These are phyloP conservation scores for Eucalyptus marginata DNA, from an alignment of 345 rosid genomes.

Conservation along the genomic window DNA sequence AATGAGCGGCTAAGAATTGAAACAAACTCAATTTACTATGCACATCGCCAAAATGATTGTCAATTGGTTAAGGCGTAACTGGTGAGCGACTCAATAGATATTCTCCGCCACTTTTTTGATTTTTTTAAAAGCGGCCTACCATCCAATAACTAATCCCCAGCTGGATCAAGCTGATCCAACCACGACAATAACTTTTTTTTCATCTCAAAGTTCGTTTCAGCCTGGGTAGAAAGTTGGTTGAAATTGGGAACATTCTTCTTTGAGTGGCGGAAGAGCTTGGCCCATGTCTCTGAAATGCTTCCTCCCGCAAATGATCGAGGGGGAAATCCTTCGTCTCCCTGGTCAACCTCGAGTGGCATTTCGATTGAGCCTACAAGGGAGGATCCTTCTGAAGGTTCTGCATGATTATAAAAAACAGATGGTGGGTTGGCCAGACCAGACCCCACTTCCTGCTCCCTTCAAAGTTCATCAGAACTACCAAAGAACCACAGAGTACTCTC, in stretches of 20 bases:
- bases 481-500: background rate
- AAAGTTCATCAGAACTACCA: background rate
- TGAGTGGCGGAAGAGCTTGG: background rate
- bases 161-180: background rate
- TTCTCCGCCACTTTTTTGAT: fast-evolving
- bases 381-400: background rate
- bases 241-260: background rate
- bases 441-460: background rate
- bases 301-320: too few species aligned
- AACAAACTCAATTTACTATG: background rate
- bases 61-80: background rate
- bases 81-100: too few species aligned
- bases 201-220: background rate
- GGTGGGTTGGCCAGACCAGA: background rate
- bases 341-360: too few species aligned
- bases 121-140: background rate
- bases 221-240: background rate
- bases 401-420: background rate
- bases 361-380: too few species aligned
- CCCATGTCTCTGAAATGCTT: background rate
- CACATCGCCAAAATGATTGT: fast-evolving
- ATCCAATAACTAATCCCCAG: background rate
- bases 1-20: background rate
- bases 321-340: too few species aligned
- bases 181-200: background rate